These are phyloP conservation scores for Colletotrichum cordylinicola DNA, from an alignment of 2,329 filamentous ascomycete species.

Conservation along the genomic window DNA sequence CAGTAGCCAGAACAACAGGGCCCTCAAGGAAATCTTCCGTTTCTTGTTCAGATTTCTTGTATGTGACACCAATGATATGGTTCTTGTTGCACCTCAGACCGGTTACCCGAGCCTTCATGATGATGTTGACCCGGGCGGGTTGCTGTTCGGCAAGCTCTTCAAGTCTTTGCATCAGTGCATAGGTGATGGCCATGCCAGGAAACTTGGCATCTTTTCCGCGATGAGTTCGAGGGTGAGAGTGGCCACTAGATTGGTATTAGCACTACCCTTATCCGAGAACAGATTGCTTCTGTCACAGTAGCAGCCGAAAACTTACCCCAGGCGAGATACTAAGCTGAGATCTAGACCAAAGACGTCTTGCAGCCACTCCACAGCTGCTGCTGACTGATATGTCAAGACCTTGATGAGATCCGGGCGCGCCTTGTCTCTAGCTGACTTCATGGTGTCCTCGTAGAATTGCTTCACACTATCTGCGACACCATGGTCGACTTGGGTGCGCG, in stretches of 20 bases:
- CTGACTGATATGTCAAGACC: slow-evolving; percentile 99
- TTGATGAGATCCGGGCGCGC: slow-evolving; percentile 97
- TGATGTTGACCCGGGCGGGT: slow-evolving; percentile 89
- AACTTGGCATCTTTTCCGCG: slow-evolving; percentile 99
- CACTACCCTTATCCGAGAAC: too few species aligned
- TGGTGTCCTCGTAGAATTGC: slow-evolving; percentile 98
- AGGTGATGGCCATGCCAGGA: slow-evolving; percentile 99
- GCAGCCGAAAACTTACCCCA: slow-evolving; percentile 70
- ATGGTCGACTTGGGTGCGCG: slow-evolving; percentile 90
- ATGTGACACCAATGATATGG: slow-evolving; percentile 85
- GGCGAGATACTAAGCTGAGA: slow-evolving; percentile 92
- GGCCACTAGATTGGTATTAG: slow-evolving; percentile 68
- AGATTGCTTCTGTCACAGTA: background rate
- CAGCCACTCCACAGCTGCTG: slow-evolving; percentile 95
- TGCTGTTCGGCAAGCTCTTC: slow-evolving; percentile 94
- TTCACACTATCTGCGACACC: slow-evolving; percentile 94
- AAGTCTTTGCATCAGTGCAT: slow-evolving; percentile 96
- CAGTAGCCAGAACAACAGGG: slow-evolving; percentile 91
- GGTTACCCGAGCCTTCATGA: slow-evolving; percentile 98
- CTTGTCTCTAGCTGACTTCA: slow-evolving; percentile 98
- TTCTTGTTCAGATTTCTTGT: slow-evolving; percentile 79
- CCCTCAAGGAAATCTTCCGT: slow-evolving; percentile 69
- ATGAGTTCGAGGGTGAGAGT: slow-evolving; percentile 97
- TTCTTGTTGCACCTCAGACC: slow-evolving; percentile 92
- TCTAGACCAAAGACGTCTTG: slow-evolving; percentile 99